Evolutionary conservation across 2,329 filamentous ascomycete genomes (phyloP).

Genomic region (Pestalotiopsis fici): DNA sequence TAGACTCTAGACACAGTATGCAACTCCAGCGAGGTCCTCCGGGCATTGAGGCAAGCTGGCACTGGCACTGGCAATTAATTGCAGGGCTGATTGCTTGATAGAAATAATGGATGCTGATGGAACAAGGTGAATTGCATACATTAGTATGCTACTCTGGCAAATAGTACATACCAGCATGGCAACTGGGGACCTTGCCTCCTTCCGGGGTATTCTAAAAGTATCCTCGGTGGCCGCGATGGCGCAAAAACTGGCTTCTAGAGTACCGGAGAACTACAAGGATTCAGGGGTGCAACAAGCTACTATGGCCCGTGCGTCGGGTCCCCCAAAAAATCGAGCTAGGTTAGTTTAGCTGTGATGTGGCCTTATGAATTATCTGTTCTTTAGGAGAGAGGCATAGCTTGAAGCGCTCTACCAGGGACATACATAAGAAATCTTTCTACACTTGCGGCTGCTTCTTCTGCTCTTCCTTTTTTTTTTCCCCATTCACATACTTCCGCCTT

Average conservation of each 20-base stretch:
- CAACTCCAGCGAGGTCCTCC: neutral
- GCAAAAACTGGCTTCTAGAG: neutral
- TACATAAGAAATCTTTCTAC: conserved; percentile 6
- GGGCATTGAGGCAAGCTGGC: conserved; percentile 1
- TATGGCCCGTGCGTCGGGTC: neutral
- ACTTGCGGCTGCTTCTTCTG: neutral
- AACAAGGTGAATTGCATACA: neutral
- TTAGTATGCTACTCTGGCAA: neutral
- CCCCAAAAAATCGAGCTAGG: neutral
- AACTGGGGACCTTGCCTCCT: neutral
- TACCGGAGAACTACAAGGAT: neutral
- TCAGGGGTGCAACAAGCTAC: neutral
- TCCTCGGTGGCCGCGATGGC: neutral
- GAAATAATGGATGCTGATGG: neutral
- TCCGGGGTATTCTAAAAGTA: neutral
- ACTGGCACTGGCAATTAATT: too few species aligned
- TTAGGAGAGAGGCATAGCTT: neutral
- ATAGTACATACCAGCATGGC: too few species aligned
- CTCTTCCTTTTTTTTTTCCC: conserved; percentile 2
- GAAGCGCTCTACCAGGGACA: neutral
- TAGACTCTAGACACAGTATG: neutral
- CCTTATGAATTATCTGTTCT: conserved; percentile 11
- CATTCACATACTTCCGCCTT: neutral
- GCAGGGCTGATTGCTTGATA: conserved; percentile 1
- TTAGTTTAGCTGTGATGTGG: conserved; percentile 2